These are phyloP conservation scores for Agrostemma githago DNA, from an alignment of 148 eudicot genomes.

Conservation along the genomic window DNA sequence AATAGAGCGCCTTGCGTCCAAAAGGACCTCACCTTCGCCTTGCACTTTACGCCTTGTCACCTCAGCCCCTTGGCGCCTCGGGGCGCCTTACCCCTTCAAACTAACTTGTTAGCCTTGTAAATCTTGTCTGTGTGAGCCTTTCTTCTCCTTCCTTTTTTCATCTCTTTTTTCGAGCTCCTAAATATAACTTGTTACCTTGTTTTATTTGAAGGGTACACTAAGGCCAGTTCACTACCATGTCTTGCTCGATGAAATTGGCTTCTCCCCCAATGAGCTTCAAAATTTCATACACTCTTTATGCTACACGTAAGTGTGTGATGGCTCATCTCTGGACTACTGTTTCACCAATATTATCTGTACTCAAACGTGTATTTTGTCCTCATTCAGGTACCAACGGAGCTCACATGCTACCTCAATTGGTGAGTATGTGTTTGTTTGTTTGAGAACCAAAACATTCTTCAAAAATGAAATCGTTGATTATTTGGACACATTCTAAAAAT, in stretches of 20 bases:
- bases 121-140: not conserved
- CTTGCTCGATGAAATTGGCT: constrained; percentile 94
- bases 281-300: constrained; percentile 73
- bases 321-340: constrained; percentile 2
- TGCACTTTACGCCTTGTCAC: no score
- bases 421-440: constrained; percentile 26
- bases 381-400: constrained; percentile 78
- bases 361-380: constrained; percentile 9
- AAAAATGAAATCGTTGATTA: constrained; percentile 8
- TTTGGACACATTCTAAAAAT: no score
- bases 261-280: constrained; percentile 81
- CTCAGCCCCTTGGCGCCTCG: no score
- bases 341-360: constrained; percentile 1
- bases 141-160: not conserved
- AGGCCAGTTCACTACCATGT: constrained; percentile 95
- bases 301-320: constrained; percentile 63
- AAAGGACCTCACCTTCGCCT: no score
- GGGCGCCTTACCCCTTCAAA: not conserved
- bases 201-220: constrained; percentile 65
- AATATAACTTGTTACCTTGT: constrained; percentile 14
- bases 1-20: no score
- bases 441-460: constrained; percentile 4
- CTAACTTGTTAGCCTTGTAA: not conserved
- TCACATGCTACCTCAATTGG: constrained; percentile 79
- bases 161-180: not conserved